Percentiles rank a stretch among this genome's conserved stretches.
phyloP scores from a whole-genome alignment of 2,329 filamentous ascomycete genomes.

The Xylaria sp. region DNA sequence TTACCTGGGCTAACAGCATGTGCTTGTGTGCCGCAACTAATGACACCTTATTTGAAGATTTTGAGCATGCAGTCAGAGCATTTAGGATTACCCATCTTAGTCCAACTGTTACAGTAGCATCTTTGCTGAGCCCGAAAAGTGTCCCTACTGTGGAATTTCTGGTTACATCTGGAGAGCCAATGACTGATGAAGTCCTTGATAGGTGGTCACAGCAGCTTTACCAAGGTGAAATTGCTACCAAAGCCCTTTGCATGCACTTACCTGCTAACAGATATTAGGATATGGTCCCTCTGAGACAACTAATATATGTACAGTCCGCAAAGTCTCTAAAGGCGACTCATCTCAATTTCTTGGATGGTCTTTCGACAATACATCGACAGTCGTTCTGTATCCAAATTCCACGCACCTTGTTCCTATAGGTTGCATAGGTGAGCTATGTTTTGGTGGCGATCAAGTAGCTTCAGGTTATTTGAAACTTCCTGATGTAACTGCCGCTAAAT shows the following conservation, averaged over 20 bases:
- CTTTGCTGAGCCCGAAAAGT: conserved; percentile 73
- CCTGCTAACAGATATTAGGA: conserved; percentile 50
- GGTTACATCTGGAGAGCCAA: conserved; percentile 82
- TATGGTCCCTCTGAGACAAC: conserved; percentile 90
- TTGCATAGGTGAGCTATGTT: conserved; percentile 83
- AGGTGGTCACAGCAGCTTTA: conserved; percentile 77
- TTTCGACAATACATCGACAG: conserved; percentile 79
- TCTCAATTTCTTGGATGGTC: conserved; percentile 81
- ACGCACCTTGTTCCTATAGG: conserved; percentile 71
- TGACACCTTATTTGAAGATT: conserved; percentile 76
- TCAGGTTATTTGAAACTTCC: conserved; percentile 74
- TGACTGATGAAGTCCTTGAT: conserved; percentile 76
- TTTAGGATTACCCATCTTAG: conserved; percentile 81
- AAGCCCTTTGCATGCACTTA: not conserved
- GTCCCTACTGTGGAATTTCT: conserved; percentile 79
- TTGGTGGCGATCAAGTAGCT: conserved; percentile 84
- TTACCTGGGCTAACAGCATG: conserved; percentile 81
- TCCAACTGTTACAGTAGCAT: conserved; percentile 85
- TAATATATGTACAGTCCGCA: conserved; percentile 83
- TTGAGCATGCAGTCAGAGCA: conserved; percentile 72
- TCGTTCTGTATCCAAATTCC: conserved; percentile 64
- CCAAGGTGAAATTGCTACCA: conserved; percentile 62
- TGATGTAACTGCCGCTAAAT: conserved; percentile 70
- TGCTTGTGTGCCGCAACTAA: conserved; percentile 80
- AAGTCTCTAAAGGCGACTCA: conserved; percentile 65